A percentile compares a stretch with the other conserved stretches of the same genome.
Conservation (phyloP, 306 rosid species). For the Cucurbita argyrosperma region DNA sequence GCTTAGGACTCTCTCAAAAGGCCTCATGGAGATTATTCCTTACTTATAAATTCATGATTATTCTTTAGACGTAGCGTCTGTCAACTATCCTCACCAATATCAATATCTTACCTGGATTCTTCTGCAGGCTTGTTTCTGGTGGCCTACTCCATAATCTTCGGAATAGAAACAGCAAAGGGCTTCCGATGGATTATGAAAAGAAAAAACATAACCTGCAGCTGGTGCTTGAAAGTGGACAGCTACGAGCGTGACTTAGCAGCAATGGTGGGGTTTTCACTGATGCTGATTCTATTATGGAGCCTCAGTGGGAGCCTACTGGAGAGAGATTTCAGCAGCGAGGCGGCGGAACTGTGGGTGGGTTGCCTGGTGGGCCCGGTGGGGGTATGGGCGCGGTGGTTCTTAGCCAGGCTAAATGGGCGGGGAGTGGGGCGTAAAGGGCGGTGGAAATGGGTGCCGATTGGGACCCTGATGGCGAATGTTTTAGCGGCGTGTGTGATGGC, state of each 20-base stretch:
- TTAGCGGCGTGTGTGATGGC: slow-evolving; percentile 77
- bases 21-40: too few relatives aligned
- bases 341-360: slow-evolving; percentile 44
- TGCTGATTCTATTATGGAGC: slow-evolving; percentile 35
- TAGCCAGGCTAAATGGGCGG: slow-evolving; percentile 48
- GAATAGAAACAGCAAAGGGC: slow-evolving; percentile 70
- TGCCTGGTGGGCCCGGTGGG: slow-evolving; percentile 72
- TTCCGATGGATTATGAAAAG: slow-evolving; percentile 31
- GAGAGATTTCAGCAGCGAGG: slow-evolving; percentile 28
- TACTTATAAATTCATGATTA: too few relatives aligned
- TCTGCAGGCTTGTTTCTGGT: slow-evolving; percentile 61
- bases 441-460: slow-evolving; percentile 56
- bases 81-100: too few relatives aligned
- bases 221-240: slow-evolving; percentile 29
- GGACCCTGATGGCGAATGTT: slow-evolving; percentile 68
- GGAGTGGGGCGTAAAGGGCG: slow-evolving; percentile 42
- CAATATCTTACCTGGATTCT: neutral
- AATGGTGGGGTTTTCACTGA: slow-evolving; percentile 20
- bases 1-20: too few relatives aligned
- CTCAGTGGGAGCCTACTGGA: slow-evolving; percentile 18
- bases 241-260: slow-evolving; percentile 22
- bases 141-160: slow-evolving; percentile 42
- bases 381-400: slow-evolving; percentile 75
- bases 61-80: too few relatives aligned
- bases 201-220: slow-evolving; percentile 6